These are phyloP conservation scores for Buddleja alternifolia DNA, from an alignment of 257 asterid species.

Conservation along the genomic window DNA sequence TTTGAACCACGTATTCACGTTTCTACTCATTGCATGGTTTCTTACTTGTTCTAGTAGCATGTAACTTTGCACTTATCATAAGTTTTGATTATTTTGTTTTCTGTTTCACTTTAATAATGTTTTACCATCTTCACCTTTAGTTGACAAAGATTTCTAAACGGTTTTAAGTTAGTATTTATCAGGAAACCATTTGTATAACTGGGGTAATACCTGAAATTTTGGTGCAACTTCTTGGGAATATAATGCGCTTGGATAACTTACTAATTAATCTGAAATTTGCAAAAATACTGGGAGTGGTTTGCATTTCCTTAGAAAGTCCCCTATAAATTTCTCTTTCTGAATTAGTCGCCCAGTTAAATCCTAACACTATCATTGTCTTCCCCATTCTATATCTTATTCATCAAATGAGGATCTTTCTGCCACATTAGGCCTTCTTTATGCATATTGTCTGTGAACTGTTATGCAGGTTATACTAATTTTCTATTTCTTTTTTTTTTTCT, in stretches of 20 bases:
- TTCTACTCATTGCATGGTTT: conserved; percentile 24
- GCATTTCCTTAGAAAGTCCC: conserved; percentile 8
- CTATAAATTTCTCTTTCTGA: not conserved
- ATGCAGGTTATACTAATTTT: no score
- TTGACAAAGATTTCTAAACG: conserved; percentile 11
- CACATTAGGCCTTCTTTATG: not conserved
- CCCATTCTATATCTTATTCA: conserved; percentile 5
- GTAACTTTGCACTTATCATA: conserved; percentile 16
- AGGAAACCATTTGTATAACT: conserved; percentile 7
- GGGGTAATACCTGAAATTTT: conserved; percentile 1
- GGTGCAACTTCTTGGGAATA: conserved; percentile 23
- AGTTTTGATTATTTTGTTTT: conserved; percentile 17
- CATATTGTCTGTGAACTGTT: not conserved
- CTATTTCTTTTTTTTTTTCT: not conserved
- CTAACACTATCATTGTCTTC: not conserved
- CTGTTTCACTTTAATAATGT: conserved; percentile 12
- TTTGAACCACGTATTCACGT: conserved; percentile 14
- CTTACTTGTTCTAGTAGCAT: conserved; percentile 21
- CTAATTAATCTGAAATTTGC: conserved; percentile 4
- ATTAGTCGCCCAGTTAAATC: not conserved
- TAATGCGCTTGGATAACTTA: not conserved
- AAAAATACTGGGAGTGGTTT: conserved; percentile 16
- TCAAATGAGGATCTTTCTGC: conserved; percentile 13
- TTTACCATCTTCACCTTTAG: conserved; percentile 6
- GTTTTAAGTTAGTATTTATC: conserved; percentile 19